phyloP scores from a whole-genome alignment of 1,284 basidiomycete species.

The Cryptococcus neoformans region DNA sequence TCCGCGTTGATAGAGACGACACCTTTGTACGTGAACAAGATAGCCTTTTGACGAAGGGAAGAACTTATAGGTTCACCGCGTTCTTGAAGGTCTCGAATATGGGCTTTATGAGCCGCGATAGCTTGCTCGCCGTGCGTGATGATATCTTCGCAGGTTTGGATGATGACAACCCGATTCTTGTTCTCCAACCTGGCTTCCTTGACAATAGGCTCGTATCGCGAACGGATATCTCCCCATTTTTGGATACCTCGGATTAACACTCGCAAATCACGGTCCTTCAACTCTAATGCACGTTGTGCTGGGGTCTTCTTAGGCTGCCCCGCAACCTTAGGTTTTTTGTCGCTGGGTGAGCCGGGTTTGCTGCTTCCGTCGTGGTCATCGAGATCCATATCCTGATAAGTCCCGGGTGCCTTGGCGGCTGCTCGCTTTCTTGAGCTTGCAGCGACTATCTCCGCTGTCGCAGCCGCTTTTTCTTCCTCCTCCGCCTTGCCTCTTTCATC shows the following conservation, averaged over 20 bases:
- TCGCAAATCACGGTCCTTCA: conserved; percentile 95
- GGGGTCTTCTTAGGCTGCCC: conserved; percentile 55
- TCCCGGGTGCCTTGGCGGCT: conserved; percentile 64
- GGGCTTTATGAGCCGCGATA: conserved; percentile 76
- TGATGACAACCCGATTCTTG: conserved; percentile 92
- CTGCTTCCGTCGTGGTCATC: conserved; percentile 61
- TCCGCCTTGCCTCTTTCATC: conserved; percentile 87
- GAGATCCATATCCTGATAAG: conserved; percentile 88
- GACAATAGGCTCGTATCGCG: conserved; percentile 91
- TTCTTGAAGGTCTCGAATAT: conserved; percentile 69
- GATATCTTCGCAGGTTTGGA: conserved; percentile 89
- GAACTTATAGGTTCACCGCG: conserved; percentile 70
- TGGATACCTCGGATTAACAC: conserved; percentile 93
- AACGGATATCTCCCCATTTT: conserved; percentile 95
- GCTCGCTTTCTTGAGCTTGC: conserved; percentile 67
- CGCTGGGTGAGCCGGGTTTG: conserved; percentile 51
- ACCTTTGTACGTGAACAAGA: conserved; percentile 83
- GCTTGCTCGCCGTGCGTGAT: conserved; percentile 80
- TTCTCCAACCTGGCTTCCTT: conserved; percentile 87
- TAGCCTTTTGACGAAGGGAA: conserved; percentile 65
- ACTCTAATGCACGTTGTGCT: conserved; percentile 89
- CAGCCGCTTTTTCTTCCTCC: conserved; percentile 61
- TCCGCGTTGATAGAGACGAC: conserved; percentile 97
- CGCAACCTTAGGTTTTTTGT: conserved; percentile 36
- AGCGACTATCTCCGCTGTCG: conserved; percentile 54